phyloP scores from a whole-genome alignment of 2,329 filamentous ascomycete species.

The Pyricularia sp. region DNA sequence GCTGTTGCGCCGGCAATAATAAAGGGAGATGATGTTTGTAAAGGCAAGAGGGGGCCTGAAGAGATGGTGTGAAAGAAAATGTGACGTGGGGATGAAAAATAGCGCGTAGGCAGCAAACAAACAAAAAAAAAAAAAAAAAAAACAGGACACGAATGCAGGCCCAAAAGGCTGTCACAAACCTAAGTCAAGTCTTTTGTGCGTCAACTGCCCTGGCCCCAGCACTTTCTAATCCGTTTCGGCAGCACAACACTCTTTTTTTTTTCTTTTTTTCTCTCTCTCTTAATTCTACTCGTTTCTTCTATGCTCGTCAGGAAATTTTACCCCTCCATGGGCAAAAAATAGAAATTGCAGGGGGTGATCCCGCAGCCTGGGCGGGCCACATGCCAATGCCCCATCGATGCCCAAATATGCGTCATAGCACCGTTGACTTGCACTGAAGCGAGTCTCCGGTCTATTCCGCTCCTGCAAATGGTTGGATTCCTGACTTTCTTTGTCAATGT shows the following conservation, averaged over 20 bases:
- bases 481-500: not conserved
- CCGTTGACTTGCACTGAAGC: not conserved
- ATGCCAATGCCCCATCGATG: not conserved
- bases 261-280: no score
- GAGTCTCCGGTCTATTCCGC: not conserved
- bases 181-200: not conserved
- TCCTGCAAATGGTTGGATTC: not conserved
- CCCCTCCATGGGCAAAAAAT: not conserved
- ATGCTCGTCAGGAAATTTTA: not conserved
- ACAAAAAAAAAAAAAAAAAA: not conserved
- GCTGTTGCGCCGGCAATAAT: not conserved
- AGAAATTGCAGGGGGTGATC: not conserved
- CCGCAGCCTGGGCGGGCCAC: not conserved
- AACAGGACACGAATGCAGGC: not conserved
- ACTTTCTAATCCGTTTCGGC: not conserved
- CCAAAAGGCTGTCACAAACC: not conserved
- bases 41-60: no score
- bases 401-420: not conserved
- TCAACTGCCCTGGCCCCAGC: not conserved
- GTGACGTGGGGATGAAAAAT: not conserved
- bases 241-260: no score
- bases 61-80: not conserved
- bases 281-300: not conserved
- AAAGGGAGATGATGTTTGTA: not conserved
- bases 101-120: not conserved